Conservation (phyloP, 345 rosid genomes). For the Acer negundo region DNA sequence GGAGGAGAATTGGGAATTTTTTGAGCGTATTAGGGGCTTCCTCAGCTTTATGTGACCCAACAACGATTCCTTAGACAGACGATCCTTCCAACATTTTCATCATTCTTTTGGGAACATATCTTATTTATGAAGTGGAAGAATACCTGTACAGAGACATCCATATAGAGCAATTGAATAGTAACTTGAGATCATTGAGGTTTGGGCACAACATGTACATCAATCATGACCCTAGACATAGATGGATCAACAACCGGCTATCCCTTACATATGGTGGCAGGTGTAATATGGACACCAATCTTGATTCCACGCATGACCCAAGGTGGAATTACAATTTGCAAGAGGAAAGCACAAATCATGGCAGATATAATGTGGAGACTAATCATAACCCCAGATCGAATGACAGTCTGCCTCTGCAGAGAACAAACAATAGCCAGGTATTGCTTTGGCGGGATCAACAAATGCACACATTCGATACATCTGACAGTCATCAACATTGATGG, state of each 20-base stretch:
- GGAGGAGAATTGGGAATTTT: slow-evolving; percentile 44
- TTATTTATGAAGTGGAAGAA: slow-evolving; percentile 8
- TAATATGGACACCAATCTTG: neutral
- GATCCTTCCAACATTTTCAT: neutral
- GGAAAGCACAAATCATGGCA: slow-evolving; percentile 6
- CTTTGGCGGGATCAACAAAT: slow-evolving; percentile 30
- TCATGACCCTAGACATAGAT: slow-evolving; percentile 3
- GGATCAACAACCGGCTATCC: neutral
- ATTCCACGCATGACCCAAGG: neutral
- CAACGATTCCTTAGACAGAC: neutral
- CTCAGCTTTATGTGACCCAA: slow-evolving; percentile 18
- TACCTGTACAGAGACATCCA: neutral
- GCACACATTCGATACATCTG: neutral
- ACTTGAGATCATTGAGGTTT: slow-evolving; percentile 20
- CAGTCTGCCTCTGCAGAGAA: neutral
- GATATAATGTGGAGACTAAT: neutral
- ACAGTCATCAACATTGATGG: slow-evolving; percentile 5
- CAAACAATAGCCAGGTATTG: slow-evolving; percentile 14
- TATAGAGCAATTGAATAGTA: neutral
- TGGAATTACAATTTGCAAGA: neutral
- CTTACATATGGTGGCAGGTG: neutral
- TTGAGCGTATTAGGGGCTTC: slow-evolving; percentile 48
- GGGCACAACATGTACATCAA: slow-evolving; percentile 8
- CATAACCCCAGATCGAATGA: neutral
- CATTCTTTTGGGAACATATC: slow-evolving; percentile 7